phyloP scores from a whole-genome alignment of 331 rosid genomes.

The Stylosanthes scabra region DNA sequence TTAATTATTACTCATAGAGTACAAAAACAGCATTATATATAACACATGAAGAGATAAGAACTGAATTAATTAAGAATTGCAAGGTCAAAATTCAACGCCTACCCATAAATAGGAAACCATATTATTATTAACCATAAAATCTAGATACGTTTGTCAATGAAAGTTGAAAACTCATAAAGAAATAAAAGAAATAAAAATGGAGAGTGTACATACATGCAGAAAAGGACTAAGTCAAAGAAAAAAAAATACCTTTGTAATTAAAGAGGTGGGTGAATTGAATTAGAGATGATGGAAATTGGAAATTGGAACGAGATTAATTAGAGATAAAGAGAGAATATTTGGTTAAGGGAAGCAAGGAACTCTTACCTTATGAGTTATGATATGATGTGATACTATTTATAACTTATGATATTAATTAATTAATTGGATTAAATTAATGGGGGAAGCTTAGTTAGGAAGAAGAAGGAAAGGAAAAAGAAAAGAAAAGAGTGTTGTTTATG shows the following conservation, averaged over 20 bases:
- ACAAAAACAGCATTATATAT: slow-evolving; percentile 21
- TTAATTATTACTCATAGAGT: not conserved
- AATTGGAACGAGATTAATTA: not conserved
- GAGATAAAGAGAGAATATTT: not conserved
- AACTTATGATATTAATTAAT: not conserved
- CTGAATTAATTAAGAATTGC: not conserved
- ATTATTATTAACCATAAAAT: not conserved
- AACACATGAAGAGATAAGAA: slow-evolving; percentile 10
- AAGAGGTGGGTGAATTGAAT: not conserved
- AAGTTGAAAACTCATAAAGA: not conserved
- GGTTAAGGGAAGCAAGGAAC: not conserved
- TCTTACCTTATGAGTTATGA: too few relatives aligned
- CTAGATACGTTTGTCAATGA: slow-evolving; percentile 16
- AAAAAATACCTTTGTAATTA: slow-evolving; percentile 26
- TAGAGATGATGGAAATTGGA: not conserved
- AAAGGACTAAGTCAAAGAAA: slow-evolving; percentile 41
- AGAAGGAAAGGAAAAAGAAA: not conserved
- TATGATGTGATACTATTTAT: not conserved
- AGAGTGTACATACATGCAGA: not conserved
- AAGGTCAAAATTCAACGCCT: slow-evolving; percentile 38
- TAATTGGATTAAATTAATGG: not conserved
- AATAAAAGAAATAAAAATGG: not conserved
- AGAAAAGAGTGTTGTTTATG: not conserved
- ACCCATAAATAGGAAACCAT: not conserved
- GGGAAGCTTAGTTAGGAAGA: not conserved